Percentiles rank a stretch among this genome's conserved stretches.
Evolutionary conservation across 345 rosid genomes (phyloP).

Genomic region (Psidium friedrichsthalianum): DNA sequence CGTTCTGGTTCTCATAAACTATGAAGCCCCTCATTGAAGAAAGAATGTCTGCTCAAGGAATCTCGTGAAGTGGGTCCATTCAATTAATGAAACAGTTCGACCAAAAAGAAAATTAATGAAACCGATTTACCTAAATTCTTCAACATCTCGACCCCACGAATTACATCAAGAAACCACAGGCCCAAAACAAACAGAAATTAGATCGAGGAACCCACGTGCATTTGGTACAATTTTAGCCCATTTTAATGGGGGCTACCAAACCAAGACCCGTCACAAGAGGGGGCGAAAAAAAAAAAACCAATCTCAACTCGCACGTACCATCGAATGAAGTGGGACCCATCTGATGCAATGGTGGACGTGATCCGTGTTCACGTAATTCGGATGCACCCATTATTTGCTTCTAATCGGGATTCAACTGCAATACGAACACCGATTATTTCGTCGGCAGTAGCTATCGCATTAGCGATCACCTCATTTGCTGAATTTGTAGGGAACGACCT

Average conservation of each 20-base stretch:
- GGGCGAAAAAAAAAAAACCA: neutral
- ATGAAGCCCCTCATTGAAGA: neutral
- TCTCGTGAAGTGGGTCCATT: neutral
- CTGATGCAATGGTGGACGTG: rapidly evolving
- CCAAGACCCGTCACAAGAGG: neutral
- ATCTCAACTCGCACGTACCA: too few relatives aligned
- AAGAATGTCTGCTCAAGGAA: neutral
- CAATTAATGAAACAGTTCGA: neutral
- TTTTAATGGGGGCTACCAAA: neutral
- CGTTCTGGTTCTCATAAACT: neutral
- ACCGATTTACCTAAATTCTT: neutral
- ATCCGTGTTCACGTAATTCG: rapidly evolving
- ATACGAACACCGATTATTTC: too few relatives aligned
- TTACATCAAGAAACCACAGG: neutral
- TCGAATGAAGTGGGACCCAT: too few relatives aligned
- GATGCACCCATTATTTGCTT: too few relatives aligned
- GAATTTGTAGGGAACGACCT: neutral
- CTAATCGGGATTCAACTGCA: neutral
- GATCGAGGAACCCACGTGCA: neutral
- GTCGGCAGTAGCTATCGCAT: neutral
- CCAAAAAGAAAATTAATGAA: too few relatives aligned
- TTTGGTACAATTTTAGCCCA: neutral
- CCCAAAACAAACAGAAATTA: neutral
- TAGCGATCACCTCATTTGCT: neutral
- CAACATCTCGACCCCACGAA: neutral